A percentile compares a stretch with the other conserved stretches of the same genome.
Evolutionary conservation across 176 grass and related monocot species (phyloP).

Genomic region (Thalia dealbata): DNA sequence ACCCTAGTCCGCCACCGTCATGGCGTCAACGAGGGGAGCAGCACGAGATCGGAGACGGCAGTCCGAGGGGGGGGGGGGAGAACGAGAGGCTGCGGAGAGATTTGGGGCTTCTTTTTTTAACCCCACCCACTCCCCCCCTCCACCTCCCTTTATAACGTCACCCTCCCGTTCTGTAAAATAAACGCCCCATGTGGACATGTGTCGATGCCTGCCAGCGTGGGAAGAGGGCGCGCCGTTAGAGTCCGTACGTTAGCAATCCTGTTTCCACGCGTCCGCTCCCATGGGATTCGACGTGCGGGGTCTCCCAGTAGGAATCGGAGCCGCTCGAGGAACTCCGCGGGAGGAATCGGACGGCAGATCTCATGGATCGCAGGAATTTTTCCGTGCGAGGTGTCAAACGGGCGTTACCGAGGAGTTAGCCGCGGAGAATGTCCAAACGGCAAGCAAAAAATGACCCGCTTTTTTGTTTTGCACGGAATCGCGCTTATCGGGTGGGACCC

Average conservation of each 20-base stretch:
- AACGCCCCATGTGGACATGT: neutral
- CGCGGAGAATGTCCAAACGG: neutral
- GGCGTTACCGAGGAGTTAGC: neutral
- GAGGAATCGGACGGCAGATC: too few species aligned
- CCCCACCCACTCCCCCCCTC: neutral
- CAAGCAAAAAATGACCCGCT: neutral
- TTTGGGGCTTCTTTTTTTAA: neutral
- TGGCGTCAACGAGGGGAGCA: neutral
- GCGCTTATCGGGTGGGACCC: neutral
- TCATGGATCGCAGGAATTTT: too few species aligned
- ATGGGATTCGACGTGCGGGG: neutral
- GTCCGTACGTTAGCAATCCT: neutral
- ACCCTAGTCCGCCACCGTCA: slow-evolving; percentile 17
- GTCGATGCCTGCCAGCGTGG: neutral
- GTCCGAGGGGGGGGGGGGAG: neutral
- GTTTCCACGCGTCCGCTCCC: neutral
- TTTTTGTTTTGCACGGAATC: neutral
- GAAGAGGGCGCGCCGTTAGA: neutral
- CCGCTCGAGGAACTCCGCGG: too few species aligned
- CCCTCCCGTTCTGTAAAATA: neutral
- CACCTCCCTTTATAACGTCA: neutral
- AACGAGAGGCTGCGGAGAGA: neutral
- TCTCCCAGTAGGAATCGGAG: too few species aligned
- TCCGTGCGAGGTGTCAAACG: too few species aligned
- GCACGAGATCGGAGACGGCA: neutral